Evolutionary conservation across 352 stramenopile species (phyloP).

Genomic region (Phytophthora fragariaefolia): DNA sequence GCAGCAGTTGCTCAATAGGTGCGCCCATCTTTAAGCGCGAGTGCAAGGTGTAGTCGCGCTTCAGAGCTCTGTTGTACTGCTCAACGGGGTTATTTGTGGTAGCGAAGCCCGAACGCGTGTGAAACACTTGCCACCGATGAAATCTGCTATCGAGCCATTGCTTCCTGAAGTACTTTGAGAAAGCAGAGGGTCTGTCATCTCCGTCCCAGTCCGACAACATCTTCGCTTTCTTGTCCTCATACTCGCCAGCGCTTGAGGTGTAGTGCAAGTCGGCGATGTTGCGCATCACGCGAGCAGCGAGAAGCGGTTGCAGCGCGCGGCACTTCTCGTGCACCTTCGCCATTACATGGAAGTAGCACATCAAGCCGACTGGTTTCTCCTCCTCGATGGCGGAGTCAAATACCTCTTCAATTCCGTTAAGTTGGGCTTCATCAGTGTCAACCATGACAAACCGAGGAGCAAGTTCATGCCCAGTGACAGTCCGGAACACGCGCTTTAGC

Average conservation of each 20-base stretch:
- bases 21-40: not conserved
- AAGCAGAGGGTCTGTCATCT: not conserved
- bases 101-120: not conserved
- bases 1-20: not conserved
- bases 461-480: not conserved
- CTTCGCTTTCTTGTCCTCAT: not conserved
- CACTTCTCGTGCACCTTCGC: not conserved
- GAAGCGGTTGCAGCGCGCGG: not conserved
- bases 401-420: not conserved
- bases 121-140: not conserved
- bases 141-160: not conserved
- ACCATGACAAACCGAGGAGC: not conserved
- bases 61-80: not conserved
- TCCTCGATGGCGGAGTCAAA: not conserved
- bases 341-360: not conserved
- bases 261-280: not conserved
- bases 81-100: constrained; percentile 6
- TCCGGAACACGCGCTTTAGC: not conserved
- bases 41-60: not conserved
- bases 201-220: not conserved
- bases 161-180: not conserved
- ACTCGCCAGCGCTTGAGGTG: not conserved
- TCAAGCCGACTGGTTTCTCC: no score
- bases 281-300: not conserved
- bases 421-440: not conserved